Evolutionary conservation across 2,329 filamentous ascomycete species (phyloP), one percentile per base, ranked within the genome.

Genomic region (Sclerotinia trifoliorum): DNA sequence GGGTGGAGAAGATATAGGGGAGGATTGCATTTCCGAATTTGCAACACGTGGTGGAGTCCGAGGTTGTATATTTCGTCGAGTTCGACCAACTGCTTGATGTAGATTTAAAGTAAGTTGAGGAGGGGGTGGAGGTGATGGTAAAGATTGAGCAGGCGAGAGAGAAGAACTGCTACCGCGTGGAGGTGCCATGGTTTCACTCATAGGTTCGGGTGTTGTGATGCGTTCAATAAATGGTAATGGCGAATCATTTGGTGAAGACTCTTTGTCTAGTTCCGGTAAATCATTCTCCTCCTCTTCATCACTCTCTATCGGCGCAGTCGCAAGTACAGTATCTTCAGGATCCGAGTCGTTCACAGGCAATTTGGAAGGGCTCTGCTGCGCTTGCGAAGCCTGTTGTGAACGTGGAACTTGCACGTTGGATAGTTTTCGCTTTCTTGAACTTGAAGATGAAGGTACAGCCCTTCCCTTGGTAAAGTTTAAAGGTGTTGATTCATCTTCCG

Each of bases 401-500:
- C 70, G 70, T 21, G 75, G 73, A 29, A 75, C 74, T 63, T 77
- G 74, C 21, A 74, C 66, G 55, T 68, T 69, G 60, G 76, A 77
- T 48, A 77, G 49, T 75, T 88, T 89, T 54, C 87, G 81, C 76
- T 89, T 89, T 62, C 82, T 81, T 11, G 83, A 78, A 64, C 79
- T 79, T 26, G 74, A 72, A n/a, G 55, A 66, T 24, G 60, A 57
- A 57, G 62, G 51, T n/a, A 58, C 44, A 65, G 49, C 46, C 32
- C 62, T 49, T 4, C n/a, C 35, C 21, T 80, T 83, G 48, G 80
- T 79, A 26, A 83, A 78, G 68, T 86, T 84, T 35, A 90, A 74
- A 4, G 89, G 89, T 8, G 90, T 92, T 21, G 88, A 89, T 78
- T 90, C 88, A 39, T 87, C 88, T 68, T 91, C 88, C 0, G 84